Percentiles rank a stretch among this genome's conserved stretches.
phyloP scores from a whole-genome alignment of 2,329 filamentous ascomycete genomes.

The Pseudogymnoascus sp. region DNA sequence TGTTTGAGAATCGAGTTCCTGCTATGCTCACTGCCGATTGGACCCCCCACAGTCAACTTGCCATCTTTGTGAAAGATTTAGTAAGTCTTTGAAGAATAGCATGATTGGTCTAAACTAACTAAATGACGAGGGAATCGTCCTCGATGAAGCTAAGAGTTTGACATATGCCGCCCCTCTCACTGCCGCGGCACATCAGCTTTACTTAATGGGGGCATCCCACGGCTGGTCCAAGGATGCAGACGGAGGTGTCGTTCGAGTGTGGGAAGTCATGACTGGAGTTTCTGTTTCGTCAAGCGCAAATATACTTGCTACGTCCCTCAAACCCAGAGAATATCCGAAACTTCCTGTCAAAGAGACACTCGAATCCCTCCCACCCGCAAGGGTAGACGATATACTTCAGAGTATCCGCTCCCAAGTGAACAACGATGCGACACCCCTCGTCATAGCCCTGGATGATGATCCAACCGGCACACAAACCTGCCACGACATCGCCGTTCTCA shows the following conservation, averaged over 20 bases:
- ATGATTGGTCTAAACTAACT: slow-evolving; percentile 18
- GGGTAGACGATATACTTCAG: slow-evolving; percentile 4
- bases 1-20: slow-evolving; percentile 32
- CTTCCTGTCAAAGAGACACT: slow-evolving; percentile 13
- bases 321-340: slow-evolving; percentile 12
- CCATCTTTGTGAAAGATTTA: slow-evolving; percentile 28
- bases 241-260: slow-evolving; percentile 30
- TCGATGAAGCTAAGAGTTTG: slow-evolving; percentile 29
- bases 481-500: slow-evolving; percentile 48
- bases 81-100: not conserved
- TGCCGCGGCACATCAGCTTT: slow-evolving; percentile 28
- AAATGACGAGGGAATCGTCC: slow-evolving; percentile 22
- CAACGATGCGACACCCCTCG: slow-evolving; percentile 11
- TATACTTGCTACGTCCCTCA: not conserved
- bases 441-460: slow-evolving; percentile 45
- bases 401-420: slow-evolving; percentile 12
- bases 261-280: slow-evolving; percentile 25
- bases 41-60: slow-evolving; percentile 28
- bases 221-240: slow-evolving; percentile 29
- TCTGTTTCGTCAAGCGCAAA: slow-evolving; percentile 15
- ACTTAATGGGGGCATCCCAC: slow-evolving; percentile 27
- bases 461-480: slow-evolving; percentile 57
- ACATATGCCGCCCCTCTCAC: slow-evolving; percentile 26
- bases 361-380: slow-evolving; percentile 12
- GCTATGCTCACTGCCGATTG: slow-evolving; percentile 32